A percentile compares a stretch with the other conserved stretches of the same genome.
Evolutionary conservation across 2,329 filamentous ascomycete species (phyloP).

Genomic region (Zasmidium cellare): DNA sequence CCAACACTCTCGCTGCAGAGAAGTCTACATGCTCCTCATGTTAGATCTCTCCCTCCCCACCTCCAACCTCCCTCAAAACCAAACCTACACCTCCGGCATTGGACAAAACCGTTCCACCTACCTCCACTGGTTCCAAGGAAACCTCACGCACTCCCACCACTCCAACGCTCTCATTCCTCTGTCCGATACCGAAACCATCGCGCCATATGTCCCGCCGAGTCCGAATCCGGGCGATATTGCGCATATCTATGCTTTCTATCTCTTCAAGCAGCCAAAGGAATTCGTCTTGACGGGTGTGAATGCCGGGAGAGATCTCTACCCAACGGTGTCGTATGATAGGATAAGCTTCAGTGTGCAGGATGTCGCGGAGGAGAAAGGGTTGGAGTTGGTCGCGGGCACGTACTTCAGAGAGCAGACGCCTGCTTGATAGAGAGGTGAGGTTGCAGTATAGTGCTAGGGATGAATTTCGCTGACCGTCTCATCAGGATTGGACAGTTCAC

Average conservation of each 20-base stretch:
- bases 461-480: too few relatives aligned
- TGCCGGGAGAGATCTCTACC: neutral
- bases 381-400: neutral
- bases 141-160: neutral
- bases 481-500: too few relatives aligned
- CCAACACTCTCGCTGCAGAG: neutral
- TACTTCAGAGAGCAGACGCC: neutral
- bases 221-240: neutral
- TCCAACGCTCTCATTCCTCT: neutral
- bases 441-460: too few relatives aligned
- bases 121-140: constrained; percentile 2
- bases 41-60: neutral
- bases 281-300: neutral
- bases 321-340: neutral
- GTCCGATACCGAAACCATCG: neutral
- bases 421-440: neutral
- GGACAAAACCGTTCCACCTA: neutral
- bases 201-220: neutral
- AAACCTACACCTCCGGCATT: neutral
- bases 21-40: neutral
- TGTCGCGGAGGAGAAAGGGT: neutral
- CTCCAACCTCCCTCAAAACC: neutral
- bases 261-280: neutral
- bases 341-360: neutral
- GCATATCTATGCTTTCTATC: constrained; percentile 1